Evolutionary conservation across 441 rosid species (phyloP), one percentile per base, ranked within the genome.

Genomic region (Brassica hybrid): DNA sequence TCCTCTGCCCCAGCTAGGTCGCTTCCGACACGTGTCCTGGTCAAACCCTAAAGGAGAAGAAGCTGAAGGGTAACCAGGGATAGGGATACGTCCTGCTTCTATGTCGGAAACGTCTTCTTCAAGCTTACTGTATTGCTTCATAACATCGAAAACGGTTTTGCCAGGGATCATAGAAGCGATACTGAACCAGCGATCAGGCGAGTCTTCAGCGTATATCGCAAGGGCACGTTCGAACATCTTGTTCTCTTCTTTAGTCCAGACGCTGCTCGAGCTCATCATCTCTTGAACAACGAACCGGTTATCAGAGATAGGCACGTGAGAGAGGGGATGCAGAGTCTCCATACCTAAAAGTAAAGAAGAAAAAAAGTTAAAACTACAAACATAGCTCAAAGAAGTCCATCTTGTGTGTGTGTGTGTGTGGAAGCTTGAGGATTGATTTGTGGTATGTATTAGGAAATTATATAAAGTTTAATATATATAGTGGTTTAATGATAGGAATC

Each of bases 171-270:
- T 71, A 11, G 81, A 85, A 6, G 93, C 93, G 14, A 88, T 81
- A 61, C 77, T 86, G 1, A 66, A 36, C 93, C 93, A 88, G 13
- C 93, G 79, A 67, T 90, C 93, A 1, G 93, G 90, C 1, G 88
- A 83, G 66, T 88, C 88, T 78, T 86, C 85, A 23, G 85, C 76
- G 62, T 70, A 86, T 13, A 88, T 79, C 0, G 95, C 91, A 34
- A 90, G 84, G 62, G 91, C 92, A 59, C 87, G 83, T 72, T 90
- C 95, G 59, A 90, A 90, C 77, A 27, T 75, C 84, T 90, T 88
- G 88, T 88, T n/a, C n/a, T n/a, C n/a, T n/a, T n/a, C n/a, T n/a
- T n/a, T n/a, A n/a, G n/a, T n/a, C n/a, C n/a, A n/a, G 13, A 78
- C 54, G 2, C 36, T 74, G 32, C 72, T 78, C 7, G 69, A 64